phyloP scores from a whole-genome alignment of 768 basidiomycete genomes.

The Hydnomerulius pinastri region DNA sequence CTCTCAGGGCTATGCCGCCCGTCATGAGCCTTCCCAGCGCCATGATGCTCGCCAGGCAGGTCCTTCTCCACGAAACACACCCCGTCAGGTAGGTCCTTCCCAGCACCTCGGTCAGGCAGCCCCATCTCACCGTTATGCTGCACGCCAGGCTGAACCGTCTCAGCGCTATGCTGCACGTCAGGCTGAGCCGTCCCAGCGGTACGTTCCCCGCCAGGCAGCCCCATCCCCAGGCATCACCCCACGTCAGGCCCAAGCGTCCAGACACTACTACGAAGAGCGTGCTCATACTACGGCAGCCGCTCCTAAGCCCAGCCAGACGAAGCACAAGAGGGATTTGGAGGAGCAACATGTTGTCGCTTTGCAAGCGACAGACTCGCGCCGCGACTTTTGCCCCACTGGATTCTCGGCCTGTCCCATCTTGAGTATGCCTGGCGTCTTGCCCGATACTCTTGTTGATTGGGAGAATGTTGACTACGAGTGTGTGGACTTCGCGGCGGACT shows the following conservation, averaged over 20 bases:
- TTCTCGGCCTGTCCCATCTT: constrained; percentile 25
- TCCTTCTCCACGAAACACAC: not conserved
- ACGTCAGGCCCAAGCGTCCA: no score
- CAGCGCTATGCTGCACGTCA: constrained; percentile 1
- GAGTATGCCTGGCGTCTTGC: constrained; percentile 2
- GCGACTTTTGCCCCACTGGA: constrained; percentile 21
- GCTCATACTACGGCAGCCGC: not conserved
- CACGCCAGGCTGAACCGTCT: no score
- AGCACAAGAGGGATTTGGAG: constrained; percentile 7
- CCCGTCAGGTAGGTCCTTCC: constrained; percentile 5
- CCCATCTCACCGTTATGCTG: no score
- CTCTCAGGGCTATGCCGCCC: not conserved
- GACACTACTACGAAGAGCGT: not conserved
- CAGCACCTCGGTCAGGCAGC: no score
- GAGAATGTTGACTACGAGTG: constrained; percentile 28
- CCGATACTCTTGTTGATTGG: constrained; percentile 14
- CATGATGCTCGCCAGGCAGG: not conserved
- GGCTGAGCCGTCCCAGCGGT: not conserved
- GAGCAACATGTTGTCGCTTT: constrained; percentile 19
- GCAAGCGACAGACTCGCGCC: constrained; percentile 6
- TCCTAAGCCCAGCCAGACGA: not conserved
- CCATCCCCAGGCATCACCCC: no score
- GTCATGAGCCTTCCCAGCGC: not conserved
- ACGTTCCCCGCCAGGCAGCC: no score
- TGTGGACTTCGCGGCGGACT: constrained; percentile 29